phyloP scores from a whole-genome alignment of 2,329 filamentous ascomycete genomes.

The Pseudocercospora musae region DNA sequence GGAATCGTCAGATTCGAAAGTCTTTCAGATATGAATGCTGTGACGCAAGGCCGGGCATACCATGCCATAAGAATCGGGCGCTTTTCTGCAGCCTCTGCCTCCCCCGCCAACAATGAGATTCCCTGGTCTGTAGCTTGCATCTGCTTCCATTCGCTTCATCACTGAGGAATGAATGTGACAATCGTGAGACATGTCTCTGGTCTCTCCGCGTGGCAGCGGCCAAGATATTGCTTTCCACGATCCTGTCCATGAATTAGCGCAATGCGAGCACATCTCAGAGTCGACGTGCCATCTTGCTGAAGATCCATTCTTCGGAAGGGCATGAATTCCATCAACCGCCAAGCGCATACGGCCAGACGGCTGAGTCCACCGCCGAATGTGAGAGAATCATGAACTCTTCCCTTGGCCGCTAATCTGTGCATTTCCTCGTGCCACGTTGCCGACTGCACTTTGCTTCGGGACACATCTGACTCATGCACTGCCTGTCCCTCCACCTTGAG shows the following conservation, averaged over 20 bases:
- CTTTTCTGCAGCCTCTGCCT: conserved; percentile 63
- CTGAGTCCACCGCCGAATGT: conserved; percentile 12
- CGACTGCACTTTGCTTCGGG: neutral
- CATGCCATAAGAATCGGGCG: conserved; percentile 61
- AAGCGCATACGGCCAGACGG: conserved; percentile 7
- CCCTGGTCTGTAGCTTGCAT: conserved; percentile 67
- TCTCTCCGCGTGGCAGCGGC: conserved; percentile 74
- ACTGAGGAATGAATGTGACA: conserved; percentile 72
- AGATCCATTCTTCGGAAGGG: conserved; percentile 63
- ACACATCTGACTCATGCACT: neutral
- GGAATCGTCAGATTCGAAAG: neutral
- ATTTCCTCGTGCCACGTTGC: conserved; percentile 5
- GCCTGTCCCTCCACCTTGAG: conserved; percentile 9
- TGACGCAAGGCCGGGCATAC: conserved; percentile 45
- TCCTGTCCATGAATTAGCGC: conserved; percentile 31
- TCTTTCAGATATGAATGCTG: neutral
- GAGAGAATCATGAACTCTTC: conserved; percentile 14
- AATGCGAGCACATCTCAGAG: neutral
- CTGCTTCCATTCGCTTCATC: conserved; percentile 64
- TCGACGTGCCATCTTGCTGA: conserved; percentile 52
- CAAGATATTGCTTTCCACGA: conserved; percentile 77
- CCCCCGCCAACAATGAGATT: conserved; percentile 79
- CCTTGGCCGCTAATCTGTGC: conserved; percentile 6
- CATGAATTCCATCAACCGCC: conserved; percentile 3
- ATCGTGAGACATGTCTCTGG: conserved; percentile 68